phyloP scores from a whole-genome alignment of 305 asterid genomes.

The Fraxinus albicans region DNA sequence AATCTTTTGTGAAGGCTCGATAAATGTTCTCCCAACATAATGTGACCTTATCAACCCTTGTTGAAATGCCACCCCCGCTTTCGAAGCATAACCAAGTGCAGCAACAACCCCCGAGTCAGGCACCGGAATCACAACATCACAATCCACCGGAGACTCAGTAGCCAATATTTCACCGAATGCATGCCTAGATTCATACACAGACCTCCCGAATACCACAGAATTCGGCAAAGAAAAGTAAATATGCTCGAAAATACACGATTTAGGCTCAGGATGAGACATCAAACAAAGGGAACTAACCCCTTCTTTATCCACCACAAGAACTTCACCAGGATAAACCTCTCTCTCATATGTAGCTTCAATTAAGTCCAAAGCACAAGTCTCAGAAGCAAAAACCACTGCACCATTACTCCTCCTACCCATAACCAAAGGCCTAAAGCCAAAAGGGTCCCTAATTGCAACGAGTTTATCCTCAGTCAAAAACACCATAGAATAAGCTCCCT shows the following conservation, averaged over 20 bases:
- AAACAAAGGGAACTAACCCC: constrained; percentile 3
- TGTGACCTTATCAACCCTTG: neutral
- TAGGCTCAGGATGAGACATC: neutral
- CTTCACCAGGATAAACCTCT: constrained; percentile 31
- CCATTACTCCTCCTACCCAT: constrained; percentile 37
- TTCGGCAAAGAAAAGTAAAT: neutral
- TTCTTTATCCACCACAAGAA: constrained; percentile 17
- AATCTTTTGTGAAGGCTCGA: neutral
- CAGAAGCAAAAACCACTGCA: constrained; percentile 24
- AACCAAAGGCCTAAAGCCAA: constrained; percentile 33
- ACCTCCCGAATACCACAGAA: neutral
- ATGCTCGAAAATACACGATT: neutral
- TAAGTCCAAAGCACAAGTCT: constrained; percentile 33
- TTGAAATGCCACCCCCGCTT: neutral
- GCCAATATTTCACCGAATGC: neutral
- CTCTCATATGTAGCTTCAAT: constrained; percentile 33
- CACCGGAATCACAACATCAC: neutral
- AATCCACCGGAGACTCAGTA: neutral
- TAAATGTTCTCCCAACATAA: neutral
- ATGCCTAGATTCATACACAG: neutral
- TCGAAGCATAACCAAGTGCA: neutral
- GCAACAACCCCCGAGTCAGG: neutral
- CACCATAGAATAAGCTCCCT: constrained; percentile 33
- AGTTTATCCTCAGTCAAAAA: constrained; percentile 9
- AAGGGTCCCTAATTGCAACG: constrained; percentile 26